Percentiles rank a stretch among this genome's conserved stretches.
Evolutionary conservation across 2,329 filamentous ascomycete genomes (phyloP).

Genomic region (Knoxdaviesia capensis): DNA sequence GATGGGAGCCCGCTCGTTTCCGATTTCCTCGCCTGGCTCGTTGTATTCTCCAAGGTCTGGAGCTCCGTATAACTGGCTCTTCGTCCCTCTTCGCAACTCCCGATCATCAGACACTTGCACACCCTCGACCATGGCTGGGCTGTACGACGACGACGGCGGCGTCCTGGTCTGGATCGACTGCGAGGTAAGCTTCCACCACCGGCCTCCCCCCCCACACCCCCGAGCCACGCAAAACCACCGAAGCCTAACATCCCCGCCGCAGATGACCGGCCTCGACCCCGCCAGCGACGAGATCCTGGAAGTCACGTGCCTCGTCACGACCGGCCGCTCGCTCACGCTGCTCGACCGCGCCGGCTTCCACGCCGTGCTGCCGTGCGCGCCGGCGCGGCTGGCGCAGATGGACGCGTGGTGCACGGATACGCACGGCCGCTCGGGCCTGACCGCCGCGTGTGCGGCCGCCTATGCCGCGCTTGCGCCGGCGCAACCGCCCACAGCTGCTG

Average conservation of each 20-base stretch:
- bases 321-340: constrained; percentile 53
- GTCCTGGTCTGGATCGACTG: constrained; percentile 75
- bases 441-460: constrained; percentile 53
- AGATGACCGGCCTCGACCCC: constrained; percentile 71
- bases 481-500: too few relatives aligned
- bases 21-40: too few relatives aligned
- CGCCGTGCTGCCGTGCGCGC: constrained; percentile 53
- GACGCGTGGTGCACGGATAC: constrained; percentile 74
- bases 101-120: too few relatives aligned
- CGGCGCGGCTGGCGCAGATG: constrained; percentile 55
- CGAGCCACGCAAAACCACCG: not conserved
- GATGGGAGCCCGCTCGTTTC: too few relatives aligned
- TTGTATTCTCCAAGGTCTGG: too few relatives aligned
- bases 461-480: constrained; percentile 51
- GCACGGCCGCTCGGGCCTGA: constrained; percentile 67
- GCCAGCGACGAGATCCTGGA: constrained; percentile 72
- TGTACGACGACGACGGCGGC: constrained; percentile 20
- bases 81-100: too few relatives aligned
- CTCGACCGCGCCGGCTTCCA: constrained; percentile 65
- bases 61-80: too few relatives aligned
- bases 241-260: too few relatives aligned
- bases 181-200: constrained; percentile 16
- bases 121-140: too few relatives aligned
- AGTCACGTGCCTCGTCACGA: constrained; percentile 81
- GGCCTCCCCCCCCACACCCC: not conserved